Base-by-base conservation (phyloP, 2,329 filamentous ascomycete genomes). In the Didymellaceae sp. region DNA sequence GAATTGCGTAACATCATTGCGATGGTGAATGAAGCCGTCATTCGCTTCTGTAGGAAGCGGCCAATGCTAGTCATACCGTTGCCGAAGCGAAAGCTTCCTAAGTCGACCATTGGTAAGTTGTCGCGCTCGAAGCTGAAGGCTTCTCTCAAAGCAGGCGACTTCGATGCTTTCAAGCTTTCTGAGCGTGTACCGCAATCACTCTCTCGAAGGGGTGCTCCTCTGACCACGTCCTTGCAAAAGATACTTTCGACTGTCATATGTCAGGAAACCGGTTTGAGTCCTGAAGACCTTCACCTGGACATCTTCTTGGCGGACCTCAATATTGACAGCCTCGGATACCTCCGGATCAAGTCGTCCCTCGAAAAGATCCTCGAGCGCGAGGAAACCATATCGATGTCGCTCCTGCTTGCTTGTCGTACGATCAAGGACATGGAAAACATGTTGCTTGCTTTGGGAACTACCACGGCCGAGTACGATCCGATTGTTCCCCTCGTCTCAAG, bases 301-400 rank as follows among this genome's bases (percentile, higher is more conserved):
- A 28, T 30, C 9, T 25, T 14, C 14, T 17, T 52, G n/a, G 43
- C 42, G 14, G 43, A 47, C 26, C 24, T 52, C 1, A 39, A 44
- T 11, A 47, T 52, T 17, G 43, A 52, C 10, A 52, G 49, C 20
- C 21, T 52, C 8, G 49, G 49, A 11, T 52, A 47, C n/a, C 49
- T 52, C n/a, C 42, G 49, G 2, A 47, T 52, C 24, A 52, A 52
- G 28, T 46, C 43, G 2, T 47, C 44, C 8, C 32, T 52, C 2
- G 49, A 52, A n/a, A 52, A 37, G 3, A 20, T 43, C 6, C 14
- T 52, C 2, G 32, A 52, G 16, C 31, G 28, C 3, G 49, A 52
- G 34, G 39, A 42, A 13, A 4, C 33, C 1, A 49, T 49, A 3
- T 49, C 51, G 0, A 54, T 48, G 51, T 45, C 44, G 5, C 24